Conservation (phyloP, 345 rosid genomes). For the Gynandropsis gynandra region DNA sequence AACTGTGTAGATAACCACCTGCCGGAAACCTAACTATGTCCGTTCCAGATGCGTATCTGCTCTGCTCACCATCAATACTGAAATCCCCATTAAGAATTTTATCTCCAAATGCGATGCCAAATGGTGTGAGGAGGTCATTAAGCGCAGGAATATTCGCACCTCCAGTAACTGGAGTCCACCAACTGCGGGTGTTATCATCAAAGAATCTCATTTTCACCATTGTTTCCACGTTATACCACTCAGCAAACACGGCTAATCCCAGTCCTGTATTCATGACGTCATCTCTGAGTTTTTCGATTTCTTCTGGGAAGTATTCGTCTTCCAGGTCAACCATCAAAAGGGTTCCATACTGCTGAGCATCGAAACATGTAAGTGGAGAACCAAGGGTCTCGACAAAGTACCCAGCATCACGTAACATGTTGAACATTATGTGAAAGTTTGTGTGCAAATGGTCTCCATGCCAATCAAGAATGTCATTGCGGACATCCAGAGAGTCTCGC, state of each 20-base stretch:
- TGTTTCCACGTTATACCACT: slow-evolving; percentile 96
- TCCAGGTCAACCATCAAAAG: slow-evolving; percentile 94
- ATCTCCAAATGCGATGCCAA: slow-evolving; percentile 97
- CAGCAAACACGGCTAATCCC: slow-evolving; percentile 86
- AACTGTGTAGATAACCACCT: slow-evolving; percentile 79
- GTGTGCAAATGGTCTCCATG: slow-evolving; percentile 99
- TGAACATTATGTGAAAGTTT: slow-evolving; percentile 90
- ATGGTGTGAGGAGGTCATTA: slow-evolving; percentile 87
- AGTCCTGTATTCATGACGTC: slow-evolving; percentile 75
- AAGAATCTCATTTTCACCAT: slow-evolving; percentile 99
- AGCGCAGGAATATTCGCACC: slow-evolving; percentile 95
- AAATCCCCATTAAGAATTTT: slow-evolving; percentile 93
- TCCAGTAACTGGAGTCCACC: slow-evolving; percentile 99
- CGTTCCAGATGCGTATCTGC: slow-evolving; percentile 97
- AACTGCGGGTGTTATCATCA: slow-evolving; percentile 92
- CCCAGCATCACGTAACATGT: slow-evolving; percentile 86
- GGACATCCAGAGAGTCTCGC: slow-evolving; percentile 95
- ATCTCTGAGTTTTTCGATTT: slow-evolving; percentile 75
- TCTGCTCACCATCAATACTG: slow-evolving; percentile 86
- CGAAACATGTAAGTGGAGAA: slow-evolving; percentile 94
- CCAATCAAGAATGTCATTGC: slow-evolving; percentile 98
- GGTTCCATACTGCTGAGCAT: slow-evolving; percentile 89
- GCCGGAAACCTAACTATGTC: slow-evolving; percentile 86
- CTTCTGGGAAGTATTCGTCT: slow-evolving; percentile 90
- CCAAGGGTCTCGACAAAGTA: slow-evolving; percentile 94